phyloP scores from a whole-genome alignment of 208 protist genomes.

The Acanthamoeba quina region DNA sequence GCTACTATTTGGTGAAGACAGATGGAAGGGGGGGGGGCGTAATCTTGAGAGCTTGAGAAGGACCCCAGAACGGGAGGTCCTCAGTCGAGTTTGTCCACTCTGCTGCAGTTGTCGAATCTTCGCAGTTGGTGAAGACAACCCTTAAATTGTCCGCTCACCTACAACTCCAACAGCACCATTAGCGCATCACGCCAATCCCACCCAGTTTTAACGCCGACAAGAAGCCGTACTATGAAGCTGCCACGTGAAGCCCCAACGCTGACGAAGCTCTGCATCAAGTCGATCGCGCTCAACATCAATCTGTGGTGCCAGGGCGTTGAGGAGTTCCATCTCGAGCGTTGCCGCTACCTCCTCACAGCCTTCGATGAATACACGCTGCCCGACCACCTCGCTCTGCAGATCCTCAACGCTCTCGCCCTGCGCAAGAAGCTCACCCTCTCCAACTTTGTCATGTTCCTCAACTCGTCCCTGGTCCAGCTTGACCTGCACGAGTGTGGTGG shows the following conservation, averaged over 20 bases:
- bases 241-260: constrained; percentile 1
- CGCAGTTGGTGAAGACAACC: no score
- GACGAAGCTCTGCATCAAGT: constrained; percentile 39
- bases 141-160: no score
- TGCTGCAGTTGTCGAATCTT: neutral
- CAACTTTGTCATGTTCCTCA: constrained; percentile 61
- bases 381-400: constrained; percentile 51
- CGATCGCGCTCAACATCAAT: constrained; percentile 47
- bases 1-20: neutral
- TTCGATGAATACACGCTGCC: constrained; percentile 55
- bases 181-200: neutral
- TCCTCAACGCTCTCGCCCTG: constrained; percentile 24
- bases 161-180: neutral
- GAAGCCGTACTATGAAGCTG: neutral
- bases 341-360: constrained; percentile 32
- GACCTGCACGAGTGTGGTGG: constrained; percentile 47
- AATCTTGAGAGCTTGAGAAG: neutral
- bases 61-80: neutral
- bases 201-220: neutral
- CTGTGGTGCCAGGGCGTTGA: constrained; percentile 29
- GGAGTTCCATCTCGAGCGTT: constrained; percentile 21
- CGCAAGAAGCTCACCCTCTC: constrained; percentile 44
- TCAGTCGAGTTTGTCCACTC: neutral
- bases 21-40: neutral
- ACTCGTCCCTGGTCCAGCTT: constrained; percentile 41